These are phyloP conservation scores for Tolypocladium nubicola DNA, from an alignment of 2,329 filamentous ascomycete genomes.

Conservation along the genomic window DNA sequence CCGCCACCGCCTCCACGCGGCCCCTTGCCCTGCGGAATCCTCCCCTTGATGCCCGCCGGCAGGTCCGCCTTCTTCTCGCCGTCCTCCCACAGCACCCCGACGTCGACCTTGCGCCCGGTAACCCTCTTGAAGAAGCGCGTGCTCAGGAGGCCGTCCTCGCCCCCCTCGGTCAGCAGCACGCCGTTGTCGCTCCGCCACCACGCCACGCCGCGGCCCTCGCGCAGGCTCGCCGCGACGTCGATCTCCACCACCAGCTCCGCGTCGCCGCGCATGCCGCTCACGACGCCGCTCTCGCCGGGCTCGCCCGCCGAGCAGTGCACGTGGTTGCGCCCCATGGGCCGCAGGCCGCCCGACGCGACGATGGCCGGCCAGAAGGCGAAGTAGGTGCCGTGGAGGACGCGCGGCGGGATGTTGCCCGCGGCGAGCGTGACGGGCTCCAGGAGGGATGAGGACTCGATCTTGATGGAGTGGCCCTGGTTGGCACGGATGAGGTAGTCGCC, in stretches of 20 bases:
- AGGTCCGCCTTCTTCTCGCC: conserved; percentile 58
- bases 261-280: conserved; percentile 71
- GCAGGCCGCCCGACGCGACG: conserved; percentile 63
- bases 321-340: conserved; percentile 74
- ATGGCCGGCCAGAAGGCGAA: conserved; percentile 71
- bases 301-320: conserved; percentile 80
- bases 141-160: conserved; percentile 50
- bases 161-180: conserved; percentile 57
- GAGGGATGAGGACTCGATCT: conserved; percentile 58
- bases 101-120: conserved; percentile 45
- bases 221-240: conserved; percentile 57
- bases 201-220: conserved; percentile 35
- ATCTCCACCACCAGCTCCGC: conserved; percentile 72
- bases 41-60: conserved; percentile 45
- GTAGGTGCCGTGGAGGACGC: conserved; percentile 82
- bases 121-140: conserved; percentile 63
- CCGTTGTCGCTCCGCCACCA: conserved; percentile 78
- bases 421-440: conserved; percentile 57
- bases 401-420: conserved; percentile 46
- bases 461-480: conserved; percentile 88
- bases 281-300: conserved; percentile 41
- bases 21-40: conserved; percentile 38
- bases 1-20: conserved; percentile 25
- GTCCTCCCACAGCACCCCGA: conserved; percentile 59
- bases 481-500: conserved; percentile 79